Conservation (phyloP, 2,329 filamentous ascomycete genomes). For the Fusarium sp. region DNA sequence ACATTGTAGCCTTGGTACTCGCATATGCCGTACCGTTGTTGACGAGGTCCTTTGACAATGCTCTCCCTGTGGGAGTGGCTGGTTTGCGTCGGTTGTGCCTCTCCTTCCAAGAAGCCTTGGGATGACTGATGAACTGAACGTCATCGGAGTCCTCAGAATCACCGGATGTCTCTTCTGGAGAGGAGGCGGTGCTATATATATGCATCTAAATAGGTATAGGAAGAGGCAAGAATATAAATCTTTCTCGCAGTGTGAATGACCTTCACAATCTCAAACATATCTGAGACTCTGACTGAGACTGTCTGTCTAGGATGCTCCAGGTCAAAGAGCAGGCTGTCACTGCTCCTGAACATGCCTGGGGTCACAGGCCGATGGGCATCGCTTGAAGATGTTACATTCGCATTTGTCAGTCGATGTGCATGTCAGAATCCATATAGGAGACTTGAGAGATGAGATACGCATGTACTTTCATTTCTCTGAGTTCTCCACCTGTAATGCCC, state of each 20-base stretch:
- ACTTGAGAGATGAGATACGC: background rate
- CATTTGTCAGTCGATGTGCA: background rate
- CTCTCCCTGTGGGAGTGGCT: no score
- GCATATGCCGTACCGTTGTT: background rate
- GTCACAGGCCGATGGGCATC: background rate
- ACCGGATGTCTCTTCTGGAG: background rate
- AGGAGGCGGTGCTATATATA: background rate
- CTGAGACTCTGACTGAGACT: background rate
- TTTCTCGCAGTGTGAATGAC: background rate
- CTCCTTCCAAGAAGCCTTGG: background rate
- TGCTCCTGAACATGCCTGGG: background rate
- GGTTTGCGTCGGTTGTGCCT: background rate
- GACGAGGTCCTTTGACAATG: background rate
- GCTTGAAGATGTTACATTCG: background rate
- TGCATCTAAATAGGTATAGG: background rate
- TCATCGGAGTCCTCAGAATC: background rate
- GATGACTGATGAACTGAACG: background rate
- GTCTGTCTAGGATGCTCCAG: background rate
- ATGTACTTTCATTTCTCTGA: background rate
- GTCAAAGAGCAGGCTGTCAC: background rate
- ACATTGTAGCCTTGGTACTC: background rate
- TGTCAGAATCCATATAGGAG: background rate
- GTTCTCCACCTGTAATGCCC: background rate
- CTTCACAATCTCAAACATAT: background rate
- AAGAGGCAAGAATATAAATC: background rate